These are phyloP conservation scores for Cutaneotrichosporon cutaneum DNA, from an alignment of 1,284 basidiomycete species.

Conservation along the genomic window DNA sequence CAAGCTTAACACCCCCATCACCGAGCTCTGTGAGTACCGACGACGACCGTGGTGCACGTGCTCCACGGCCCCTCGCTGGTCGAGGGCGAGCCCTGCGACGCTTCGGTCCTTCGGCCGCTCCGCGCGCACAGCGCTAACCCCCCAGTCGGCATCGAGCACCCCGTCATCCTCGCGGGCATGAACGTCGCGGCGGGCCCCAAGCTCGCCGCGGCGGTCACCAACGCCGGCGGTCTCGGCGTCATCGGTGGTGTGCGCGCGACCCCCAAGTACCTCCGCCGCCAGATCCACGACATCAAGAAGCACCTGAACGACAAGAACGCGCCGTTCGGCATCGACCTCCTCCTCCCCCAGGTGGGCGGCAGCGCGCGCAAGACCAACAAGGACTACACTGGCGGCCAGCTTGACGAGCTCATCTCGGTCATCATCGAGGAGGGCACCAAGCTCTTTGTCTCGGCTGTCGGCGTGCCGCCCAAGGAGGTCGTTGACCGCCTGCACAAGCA, in stretches of 20 bases:
- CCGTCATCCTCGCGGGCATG: constrained; percentile 84
- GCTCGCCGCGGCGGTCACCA: constrained; percentile 69
- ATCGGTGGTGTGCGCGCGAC: constrained; percentile 71
- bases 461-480: constrained; percentile 72
- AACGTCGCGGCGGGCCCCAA: constrained; percentile 84
- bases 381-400: constrained; percentile 65
- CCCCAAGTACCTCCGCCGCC: constrained; percentile 50
- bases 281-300: constrained; percentile 73
- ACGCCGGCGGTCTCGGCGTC: constrained; percentile 81
- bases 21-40: constrained; percentile 61
- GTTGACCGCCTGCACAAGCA: constrained; percentile 77
- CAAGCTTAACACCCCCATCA: constrained; percentile 63
- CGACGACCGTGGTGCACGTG: too few relatives aligned
- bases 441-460: constrained; percentile 77
- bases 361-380: constrained; percentile 77
- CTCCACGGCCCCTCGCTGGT: too few relatives aligned
- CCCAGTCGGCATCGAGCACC: constrained; percentile 72
- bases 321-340: constrained; percentile 81
- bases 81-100: too few relatives aligned
- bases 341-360: constrained; percentile 77
- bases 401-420: constrained; percentile 69
- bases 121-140: neutral
- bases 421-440: constrained; percentile 80
- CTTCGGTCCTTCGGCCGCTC: neutral
- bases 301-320: constrained; percentile 57